Base-by-base conservation (phyloP, 139 green algal species). In the Chlamydomonas sphaeroides region DNA sequence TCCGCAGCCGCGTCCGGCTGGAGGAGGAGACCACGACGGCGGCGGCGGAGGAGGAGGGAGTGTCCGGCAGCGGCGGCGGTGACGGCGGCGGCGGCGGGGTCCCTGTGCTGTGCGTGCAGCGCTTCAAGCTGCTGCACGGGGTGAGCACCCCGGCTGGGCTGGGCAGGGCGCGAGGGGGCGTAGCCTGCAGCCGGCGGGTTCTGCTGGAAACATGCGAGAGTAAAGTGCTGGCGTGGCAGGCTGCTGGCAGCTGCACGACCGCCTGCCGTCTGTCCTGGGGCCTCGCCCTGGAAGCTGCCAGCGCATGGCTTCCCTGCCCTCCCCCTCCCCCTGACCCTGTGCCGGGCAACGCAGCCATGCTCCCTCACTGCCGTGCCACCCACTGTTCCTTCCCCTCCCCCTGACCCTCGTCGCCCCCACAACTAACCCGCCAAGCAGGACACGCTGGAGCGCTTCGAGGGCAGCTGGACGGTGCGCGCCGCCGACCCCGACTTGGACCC, bases 51-150 rank as follows among this genome's bases (percentile, higher is more conserved):
- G 45, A 51, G 45, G 10, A 51, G 45, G 45, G 14, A 56, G 49
- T 20, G 49, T 17, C 49, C 5, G 49, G 2, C 5, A 20, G 18
- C 49, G 49, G 18, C 49, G 49, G 7, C 49, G 49, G 7, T 20
- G 49, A 2, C 49, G 49, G 49, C 2, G 49, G 6, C 10, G 49
- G 49, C 49, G 49, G 49, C 49, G 10, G 49, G 18, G 49, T 17
- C 49, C 8, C 18, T 56, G 49, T 56, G 4, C 8, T 28, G 25
- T 25, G 49, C 25, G 38, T 59, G 72, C 59, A 71, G 42, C 33
- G 74, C 53, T 80, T 80, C 57, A 61, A 51, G 5, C 74, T 80
- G 41, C 41, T 80, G 30, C 59, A 70, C 17, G 74, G 74, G 59
- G 74, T 80, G n/a, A 26, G 68, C 20, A 21, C 6, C 4, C 36